phyloP scores from a whole-genome alignment of 805 yeast genomes.

The Kuraishia borneana region DNA sequence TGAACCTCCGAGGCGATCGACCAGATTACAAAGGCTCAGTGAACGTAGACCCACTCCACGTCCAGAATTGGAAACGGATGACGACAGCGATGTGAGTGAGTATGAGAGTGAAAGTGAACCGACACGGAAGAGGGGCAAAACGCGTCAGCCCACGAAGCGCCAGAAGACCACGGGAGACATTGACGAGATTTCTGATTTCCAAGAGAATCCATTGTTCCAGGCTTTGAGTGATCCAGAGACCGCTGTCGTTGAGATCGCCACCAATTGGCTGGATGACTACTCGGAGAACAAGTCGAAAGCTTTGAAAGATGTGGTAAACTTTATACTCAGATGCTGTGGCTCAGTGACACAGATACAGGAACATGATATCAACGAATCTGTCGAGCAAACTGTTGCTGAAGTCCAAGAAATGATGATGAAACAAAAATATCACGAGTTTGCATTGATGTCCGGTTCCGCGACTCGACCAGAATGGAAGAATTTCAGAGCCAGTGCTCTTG shows the following conservation, averaged over 20 bases:
- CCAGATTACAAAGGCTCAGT: not conserved
- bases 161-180: conserved; percentile 12
- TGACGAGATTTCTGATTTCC: conserved; percentile 29
- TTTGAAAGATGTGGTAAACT: conserved; percentile 53
- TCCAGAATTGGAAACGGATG: conserved; percentile 4
- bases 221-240: conserved; percentile 36
- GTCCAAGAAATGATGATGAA: conserved; percentile 49
- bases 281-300: conserved; percentile 31
- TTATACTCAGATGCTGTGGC: conserved; percentile 63
- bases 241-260: conserved; percentile 39
- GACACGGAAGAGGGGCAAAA: conserved; percentile 3
- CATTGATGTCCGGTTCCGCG: conserved; percentile 29
- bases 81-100: conserved; percentile 9
- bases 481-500: conserved; percentile 42
- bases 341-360: conserved; percentile 53
- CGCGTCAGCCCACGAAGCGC: conserved; percentile 6
- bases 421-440: conserved; percentile 61
- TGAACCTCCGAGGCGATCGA: not conserved
- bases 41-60: not conserved
- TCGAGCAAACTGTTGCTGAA: conserved; percentile 65
- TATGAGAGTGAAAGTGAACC: conserved; percentile 10
- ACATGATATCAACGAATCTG: conserved; percentile 60
- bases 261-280: conserved; percentile 49
- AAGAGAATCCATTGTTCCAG: conserved; percentile 36
- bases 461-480: conserved; percentile 34